These are phyloP conservation scores for Russula emetica DNA, from an alignment of 768 basidiomycete species.

Conservation along the genomic window DNA sequence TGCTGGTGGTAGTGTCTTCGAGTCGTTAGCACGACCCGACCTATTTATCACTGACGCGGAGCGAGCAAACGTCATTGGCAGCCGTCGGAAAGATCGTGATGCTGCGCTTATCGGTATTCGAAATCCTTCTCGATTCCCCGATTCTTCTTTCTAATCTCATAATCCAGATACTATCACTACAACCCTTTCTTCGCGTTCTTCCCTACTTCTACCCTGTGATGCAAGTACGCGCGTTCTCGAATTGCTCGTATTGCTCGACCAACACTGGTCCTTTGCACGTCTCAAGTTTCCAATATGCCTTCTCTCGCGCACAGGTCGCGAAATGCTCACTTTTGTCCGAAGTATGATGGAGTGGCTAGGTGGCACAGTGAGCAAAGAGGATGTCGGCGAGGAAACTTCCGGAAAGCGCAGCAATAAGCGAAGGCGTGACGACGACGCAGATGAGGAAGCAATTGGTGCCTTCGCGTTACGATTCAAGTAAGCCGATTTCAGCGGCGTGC, in stretches of 20 bases:
- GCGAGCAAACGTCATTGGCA: constrained; percentile 73
- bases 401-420: constrained; percentile 46
- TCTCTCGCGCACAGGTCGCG: constrained; percentile 83
- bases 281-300: constrained; percentile 88
- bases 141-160: constrained; percentile 16
- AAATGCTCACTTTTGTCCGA: constrained; percentile 90
- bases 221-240: constrained; percentile 93
- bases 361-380: constrained; percentile 89
- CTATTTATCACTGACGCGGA: constrained; percentile 92
- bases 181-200: constrained; percentile 74
- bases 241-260: constrained; percentile 90
- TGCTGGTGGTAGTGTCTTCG: constrained; percentile 73
- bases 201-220: constrained; percentile 88
- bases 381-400: constrained; percentile 73
- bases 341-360: constrained; percentile 99
- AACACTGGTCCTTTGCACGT: constrained; percentile 92
- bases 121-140: constrained; percentile 18
- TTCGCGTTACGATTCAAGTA: constrained; percentile 87
- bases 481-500: constrained; percentile 29
- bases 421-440: constrained; percentile 43
- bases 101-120: constrained; percentile 74
- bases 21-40: constrained; percentile 85
- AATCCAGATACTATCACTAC: constrained; percentile 77
- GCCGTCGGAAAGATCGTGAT: constrained; percentile 86
- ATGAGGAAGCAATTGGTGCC: constrained; percentile 81